Conservation (phyloP, 352 stramenopile genomes). For the Pythium oligandrum region DNA sequence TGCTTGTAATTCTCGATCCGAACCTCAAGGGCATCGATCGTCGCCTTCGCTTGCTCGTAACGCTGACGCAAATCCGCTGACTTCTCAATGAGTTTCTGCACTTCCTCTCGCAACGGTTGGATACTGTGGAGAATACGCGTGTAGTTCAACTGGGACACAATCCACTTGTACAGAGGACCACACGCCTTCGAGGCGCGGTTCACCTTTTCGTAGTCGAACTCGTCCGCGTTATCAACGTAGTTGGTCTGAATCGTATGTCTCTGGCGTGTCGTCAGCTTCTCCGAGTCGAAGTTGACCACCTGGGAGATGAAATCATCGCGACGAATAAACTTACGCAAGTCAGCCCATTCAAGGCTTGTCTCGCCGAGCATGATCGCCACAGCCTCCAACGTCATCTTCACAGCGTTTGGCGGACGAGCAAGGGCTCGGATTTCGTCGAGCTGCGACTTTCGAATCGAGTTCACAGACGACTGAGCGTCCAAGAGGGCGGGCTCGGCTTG, state of each 20-base stretch:
- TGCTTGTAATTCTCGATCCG: conserved; percentile 98
- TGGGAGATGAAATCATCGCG: conserved; percentile 98
- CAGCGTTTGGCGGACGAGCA: conserved; percentile 92
- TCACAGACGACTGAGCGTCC: conserved; percentile 94
- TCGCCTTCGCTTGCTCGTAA: conserved; percentile 91
- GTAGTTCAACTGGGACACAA: conserved; percentile 98
- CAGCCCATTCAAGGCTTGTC: conserved; percentile 94
- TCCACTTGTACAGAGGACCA: conserved; percentile 99
- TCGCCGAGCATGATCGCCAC: conserved; percentile 98
- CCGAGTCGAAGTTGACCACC: conserved; percentile 98
- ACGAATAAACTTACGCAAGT: conserved; percentile 97
- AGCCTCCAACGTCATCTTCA: conserved; percentile 96
- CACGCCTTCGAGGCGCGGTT: conserved; percentile 95
- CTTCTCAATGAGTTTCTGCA: conserved; percentile 95
- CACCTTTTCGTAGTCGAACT: conserved; percentile 91
- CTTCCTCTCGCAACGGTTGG: conserved; percentile 97
- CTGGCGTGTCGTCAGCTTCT: conserved; percentile 93
- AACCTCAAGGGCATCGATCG: conserved; percentile 93
- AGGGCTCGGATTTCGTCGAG: conserved; percentile 98
- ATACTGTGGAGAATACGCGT: conserved; percentile 98
- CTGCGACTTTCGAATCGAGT: conserved; percentile 98
- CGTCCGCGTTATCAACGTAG: conserved; percentile 91
- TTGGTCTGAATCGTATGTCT: conserved; percentile 94
- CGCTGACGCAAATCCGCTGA: conserved; percentile 89
- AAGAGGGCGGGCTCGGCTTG: conserved; percentile 97